Conservation (phyloP, 2,329 filamentous ascomycete species). For the Verticillium longisporum region DNA sequence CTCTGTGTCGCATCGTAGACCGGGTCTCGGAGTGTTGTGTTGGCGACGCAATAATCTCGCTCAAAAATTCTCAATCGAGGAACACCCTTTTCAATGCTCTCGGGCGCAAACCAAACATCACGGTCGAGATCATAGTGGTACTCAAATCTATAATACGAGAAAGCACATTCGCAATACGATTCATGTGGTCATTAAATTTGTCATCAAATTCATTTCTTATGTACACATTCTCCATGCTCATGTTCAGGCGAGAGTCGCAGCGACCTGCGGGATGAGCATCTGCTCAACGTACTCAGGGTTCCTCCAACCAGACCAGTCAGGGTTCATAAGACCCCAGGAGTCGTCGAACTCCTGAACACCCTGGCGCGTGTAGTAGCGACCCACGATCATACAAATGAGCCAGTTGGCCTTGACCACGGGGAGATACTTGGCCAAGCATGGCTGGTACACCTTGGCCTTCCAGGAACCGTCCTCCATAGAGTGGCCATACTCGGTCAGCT, state of each 20-base stretch:
- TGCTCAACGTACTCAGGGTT: constrained; percentile 32
- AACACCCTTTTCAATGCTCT: no score
- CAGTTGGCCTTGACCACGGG: constrained; percentile 42
- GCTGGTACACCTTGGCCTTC: constrained; percentile 35
- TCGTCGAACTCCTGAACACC: constrained; percentile 51
- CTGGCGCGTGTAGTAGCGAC: constrained; percentile 49
- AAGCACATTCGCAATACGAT: no score
- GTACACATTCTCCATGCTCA: neutral
- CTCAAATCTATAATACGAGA: no score
- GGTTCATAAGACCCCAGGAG: constrained; percentile 47
- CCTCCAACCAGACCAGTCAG: constrained; percentile 48
- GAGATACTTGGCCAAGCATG: constrained; percentile 43
- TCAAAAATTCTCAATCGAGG: no score
- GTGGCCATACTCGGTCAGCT: constrained; percentile 51
- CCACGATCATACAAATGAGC: constrained; percentile 52
- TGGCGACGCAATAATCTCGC: no score
- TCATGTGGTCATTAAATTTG: neutral
- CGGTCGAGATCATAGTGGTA: no score
- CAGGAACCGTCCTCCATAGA: constrained; percentile 33
- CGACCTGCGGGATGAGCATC: constrained; percentile 32
- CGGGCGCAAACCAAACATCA: no score
- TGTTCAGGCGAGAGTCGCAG: constrained; percentile 17
- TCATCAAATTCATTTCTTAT: neutral
- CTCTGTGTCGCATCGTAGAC: no score
- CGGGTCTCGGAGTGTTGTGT: no score